Evolutionary conservation across 75 land plant genomes (phyloP).

Genomic region (Sequoia sempervirens): DNA sequence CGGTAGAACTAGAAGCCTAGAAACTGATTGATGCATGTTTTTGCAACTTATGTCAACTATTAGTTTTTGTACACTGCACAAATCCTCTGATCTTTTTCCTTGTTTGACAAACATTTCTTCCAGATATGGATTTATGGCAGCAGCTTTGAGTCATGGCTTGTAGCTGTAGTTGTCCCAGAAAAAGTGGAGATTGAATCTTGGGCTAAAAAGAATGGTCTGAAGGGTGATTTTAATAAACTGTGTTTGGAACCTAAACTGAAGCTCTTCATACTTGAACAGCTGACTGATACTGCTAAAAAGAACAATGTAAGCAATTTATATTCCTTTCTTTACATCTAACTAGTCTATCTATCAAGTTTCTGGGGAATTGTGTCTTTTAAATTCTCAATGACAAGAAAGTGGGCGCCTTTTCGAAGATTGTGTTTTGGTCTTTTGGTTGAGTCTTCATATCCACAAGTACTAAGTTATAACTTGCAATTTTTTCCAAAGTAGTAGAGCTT

Average conservation of each 20-base stretch:
- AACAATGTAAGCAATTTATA: slow-evolving; percentile 50
- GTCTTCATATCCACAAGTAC: not conserved
- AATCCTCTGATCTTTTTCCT: slow-evolving; percentile 1
- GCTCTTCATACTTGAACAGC: slow-evolving; percentile 52
- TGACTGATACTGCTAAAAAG: slow-evolving; percentile 53
- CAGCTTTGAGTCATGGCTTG: slow-evolving; percentile 75
- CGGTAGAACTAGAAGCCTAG: not conserved
- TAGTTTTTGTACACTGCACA: not conserved
- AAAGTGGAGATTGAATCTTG: slow-evolving; percentile 58
- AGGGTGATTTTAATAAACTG: slow-evolving; percentile 47
- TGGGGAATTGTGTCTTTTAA: not conserved
- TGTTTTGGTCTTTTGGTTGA: not conserved
- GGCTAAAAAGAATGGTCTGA: slow-evolving; percentile 61
- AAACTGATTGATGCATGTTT: not conserved
- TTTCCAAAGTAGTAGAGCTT: not conserved
- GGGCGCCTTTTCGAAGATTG: not conserved
- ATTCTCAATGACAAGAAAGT: not conserved
- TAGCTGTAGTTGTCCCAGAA: slow-evolving; percentile 83
- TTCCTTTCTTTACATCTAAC: not conserved
- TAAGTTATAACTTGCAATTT: not conserved
- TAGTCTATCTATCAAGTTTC: not conserved
- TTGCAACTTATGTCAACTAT: not conserved
- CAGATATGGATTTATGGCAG: slow-evolving; percentile 99
- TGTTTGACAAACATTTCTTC: not conserved
- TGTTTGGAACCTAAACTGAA: slow-evolving; percentile 51